Evolutionary conservation across 148 eudicot species (phyloP).

Genomic region (Pharnaceum exiguum): DNA sequence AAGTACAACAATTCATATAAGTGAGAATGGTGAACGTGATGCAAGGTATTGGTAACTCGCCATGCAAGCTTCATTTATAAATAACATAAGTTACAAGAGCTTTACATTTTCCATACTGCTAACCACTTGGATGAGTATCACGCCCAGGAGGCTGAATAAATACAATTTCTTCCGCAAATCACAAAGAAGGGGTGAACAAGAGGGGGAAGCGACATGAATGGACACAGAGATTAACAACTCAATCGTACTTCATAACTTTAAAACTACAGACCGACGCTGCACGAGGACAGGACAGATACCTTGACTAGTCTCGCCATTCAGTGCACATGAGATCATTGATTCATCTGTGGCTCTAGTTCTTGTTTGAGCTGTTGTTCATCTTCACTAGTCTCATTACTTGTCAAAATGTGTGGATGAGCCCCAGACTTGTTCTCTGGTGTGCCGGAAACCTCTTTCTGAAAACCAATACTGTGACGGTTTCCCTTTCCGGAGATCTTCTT

Average conservation of each 20-base stretch:
- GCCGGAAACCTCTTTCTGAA: background rate
- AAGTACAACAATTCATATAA: too few species aligned
- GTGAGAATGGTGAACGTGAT: background rate
- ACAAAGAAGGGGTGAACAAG: constrained; percentile 4
- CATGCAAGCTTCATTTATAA: background rate
- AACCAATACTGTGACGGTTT: constrained; percentile 35
- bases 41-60: background rate
- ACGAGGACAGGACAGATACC: constrained; percentile 27
- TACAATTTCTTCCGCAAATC: constrained; percentile 21
- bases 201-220: background rate
- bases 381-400: background rate
- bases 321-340: constrained; percentile 12
- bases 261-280: constrained; percentile 13
- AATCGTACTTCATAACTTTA: background rate
- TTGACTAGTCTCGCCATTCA: constrained; percentile 21
- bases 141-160: constrained; percentile 1
- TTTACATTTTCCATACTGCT: constrained; percentile 23
- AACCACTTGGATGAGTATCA: constrained; percentile 16
- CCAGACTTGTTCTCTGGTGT: background rate
- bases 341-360: constrained; percentile 12
- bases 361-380: background rate
- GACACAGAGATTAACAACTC: background rate
- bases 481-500: constrained; percentile 21
- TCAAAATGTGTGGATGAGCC: background rate
- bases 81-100: constrained; percentile 23